Percentiles rank a stretch among this genome's conserved stretches.
Conservation (phyloP, 805 yeast genomes). For the Ascoidea asiatica region DNA sequence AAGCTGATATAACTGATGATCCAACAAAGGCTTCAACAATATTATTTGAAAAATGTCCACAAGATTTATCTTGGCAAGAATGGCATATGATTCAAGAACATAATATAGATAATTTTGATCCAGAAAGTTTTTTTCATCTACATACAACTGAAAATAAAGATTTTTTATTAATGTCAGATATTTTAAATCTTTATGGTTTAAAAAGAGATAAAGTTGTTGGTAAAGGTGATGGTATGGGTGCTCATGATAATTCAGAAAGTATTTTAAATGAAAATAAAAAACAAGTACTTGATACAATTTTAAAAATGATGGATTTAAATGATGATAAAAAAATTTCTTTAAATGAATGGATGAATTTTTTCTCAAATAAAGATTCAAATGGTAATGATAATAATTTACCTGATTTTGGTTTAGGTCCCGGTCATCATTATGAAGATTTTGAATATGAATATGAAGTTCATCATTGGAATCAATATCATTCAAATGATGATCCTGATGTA, state of each 20-base stretch:
- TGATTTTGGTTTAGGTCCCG: conserved; percentile 86
- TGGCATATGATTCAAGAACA: conserved; percentile 93
- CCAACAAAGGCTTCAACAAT: conserved; percentile 7
- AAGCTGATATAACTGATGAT: conserved; percentile 2
- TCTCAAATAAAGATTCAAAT: no score
- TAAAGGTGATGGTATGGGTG: conserved; percentile 82
- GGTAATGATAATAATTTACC: conserved; percentile 63
- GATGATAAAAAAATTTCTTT: conserved; percentile 49
- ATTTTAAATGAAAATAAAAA: conserved; percentile 41
- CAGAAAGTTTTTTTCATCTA: conserved; percentile 61
- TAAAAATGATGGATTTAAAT: conserved; percentile 50
- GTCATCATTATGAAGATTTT: conserved; percentile 79
- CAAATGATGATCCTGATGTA: conserved; percentile 72
- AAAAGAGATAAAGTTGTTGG: conserved; percentile 64
- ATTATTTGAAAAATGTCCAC: conserved; percentile 29
- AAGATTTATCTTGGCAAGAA: conserved; percentile 54
- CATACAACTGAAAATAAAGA: conserved; percentile 64
- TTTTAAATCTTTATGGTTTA: conserved; percentile 72
- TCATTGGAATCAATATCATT: conserved; percentile 80
- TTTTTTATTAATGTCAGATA: conserved; percentile 42
- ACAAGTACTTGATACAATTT: conserved; percentile 36
- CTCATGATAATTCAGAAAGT: conserved; percentile 50
- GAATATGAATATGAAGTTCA: conserved; percentile 90
- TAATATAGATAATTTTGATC: conserved; percentile 57
- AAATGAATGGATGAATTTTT: conserved; percentile 60